Conservation (phyloP, 805 yeast genomes). For the Kuraishia cidri region DNA sequence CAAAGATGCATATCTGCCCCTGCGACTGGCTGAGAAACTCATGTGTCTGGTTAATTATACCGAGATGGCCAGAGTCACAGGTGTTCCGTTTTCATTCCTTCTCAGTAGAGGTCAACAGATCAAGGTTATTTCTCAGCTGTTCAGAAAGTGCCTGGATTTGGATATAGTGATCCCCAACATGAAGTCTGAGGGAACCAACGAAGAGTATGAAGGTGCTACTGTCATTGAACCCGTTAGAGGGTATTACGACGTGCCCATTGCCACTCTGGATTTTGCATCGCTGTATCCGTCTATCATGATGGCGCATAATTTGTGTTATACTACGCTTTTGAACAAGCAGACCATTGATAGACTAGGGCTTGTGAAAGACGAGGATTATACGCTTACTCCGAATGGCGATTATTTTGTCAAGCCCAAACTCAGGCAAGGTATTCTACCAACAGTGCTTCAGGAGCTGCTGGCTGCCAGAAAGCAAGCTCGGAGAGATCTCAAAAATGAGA, state of each 20-base stretch:
- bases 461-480: conserved; percentile 92
- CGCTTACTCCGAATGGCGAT: conserved; percentile 87
- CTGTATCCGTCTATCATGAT: conserved; percentile 98
- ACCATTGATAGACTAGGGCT: conserved; percentile 60
- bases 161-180: conserved; percentile 88
- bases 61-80: conserved; percentile 99
- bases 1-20: conserved; percentile 90
- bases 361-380: conserved; percentile 68
- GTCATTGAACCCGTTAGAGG: conserved; percentile 97
- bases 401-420: conserved; percentile 63
- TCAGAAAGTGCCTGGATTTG: conserved; percentile 82
- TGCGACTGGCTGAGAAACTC: conserved; percentile 79
- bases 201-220: conserved; percentile 98
- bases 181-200: conserved; percentile 70
- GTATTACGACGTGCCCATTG: conserved; percentile 93
- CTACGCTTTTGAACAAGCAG: conserved; percentile 68
- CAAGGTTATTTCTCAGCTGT: conserved; percentile 91
- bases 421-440: conserved; percentile 85
- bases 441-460: conserved; percentile 80
- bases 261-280: conserved; percentile 95
- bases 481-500: conserved; percentile 81
- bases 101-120: conserved; percentile 94
- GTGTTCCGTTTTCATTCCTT: conserved; percentile 91
- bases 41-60: conserved; percentile 97
- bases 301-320: conserved; percentile 97